phyloP scores from a whole-genome alignment of 2,329 filamentous ascomycete genomes.

The Paecilomyces sp. region DNA sequence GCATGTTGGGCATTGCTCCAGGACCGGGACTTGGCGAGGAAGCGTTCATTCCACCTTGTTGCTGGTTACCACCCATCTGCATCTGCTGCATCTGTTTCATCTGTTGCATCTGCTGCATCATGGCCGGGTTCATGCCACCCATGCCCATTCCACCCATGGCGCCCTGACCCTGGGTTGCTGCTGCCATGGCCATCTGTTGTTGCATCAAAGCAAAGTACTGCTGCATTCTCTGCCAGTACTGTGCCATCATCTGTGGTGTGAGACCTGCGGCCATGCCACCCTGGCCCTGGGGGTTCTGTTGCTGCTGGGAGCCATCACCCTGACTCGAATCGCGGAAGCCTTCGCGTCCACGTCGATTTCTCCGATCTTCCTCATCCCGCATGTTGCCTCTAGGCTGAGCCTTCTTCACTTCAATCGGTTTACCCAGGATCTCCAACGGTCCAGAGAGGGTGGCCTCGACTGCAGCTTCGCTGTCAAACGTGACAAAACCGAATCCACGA shows the following conservation, averaged over 20 bases:
- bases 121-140: constrained; percentile 64
- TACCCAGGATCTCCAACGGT: constrained; percentile 86
- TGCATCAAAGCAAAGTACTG: constrained; percentile 95
- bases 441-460: constrained; percentile 84
- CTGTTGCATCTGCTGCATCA: constrained; percentile 68
- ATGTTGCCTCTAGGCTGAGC: constrained; percentile 93
- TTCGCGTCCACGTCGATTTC: constrained; percentile 39
- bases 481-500: constrained; percentile 94
- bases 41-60: constrained; percentile 27
- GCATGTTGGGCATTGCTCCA: constrained; percentile 46
- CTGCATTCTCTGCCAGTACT: constrained; percentile 98
- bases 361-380: constrained; percentile 73
- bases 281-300: constrained; percentile 38
- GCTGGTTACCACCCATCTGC: constrained; percentile 48
- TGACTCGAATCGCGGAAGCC: constrained; percentile 34
- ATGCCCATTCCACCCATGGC: constrained; percentile 48
- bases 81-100: constrained; percentile 60
- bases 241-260: constrained; percentile 95
- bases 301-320: constrained; percentile 36
- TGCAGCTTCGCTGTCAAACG: constrained; percentile 90
- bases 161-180: constrained; percentile 32
- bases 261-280: constrained; percentile 53
- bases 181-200: constrained; percentile 65
- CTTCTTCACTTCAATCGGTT: constrained; percentile 97
- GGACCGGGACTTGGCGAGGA: constrained; percentile 43